Percentiles rank a stretch among this genome's conserved stretches.
phyloP scores from a whole-genome alignment of 2,329 filamentous ascomycete genomes.

The Penicillium sp. region DNA sequence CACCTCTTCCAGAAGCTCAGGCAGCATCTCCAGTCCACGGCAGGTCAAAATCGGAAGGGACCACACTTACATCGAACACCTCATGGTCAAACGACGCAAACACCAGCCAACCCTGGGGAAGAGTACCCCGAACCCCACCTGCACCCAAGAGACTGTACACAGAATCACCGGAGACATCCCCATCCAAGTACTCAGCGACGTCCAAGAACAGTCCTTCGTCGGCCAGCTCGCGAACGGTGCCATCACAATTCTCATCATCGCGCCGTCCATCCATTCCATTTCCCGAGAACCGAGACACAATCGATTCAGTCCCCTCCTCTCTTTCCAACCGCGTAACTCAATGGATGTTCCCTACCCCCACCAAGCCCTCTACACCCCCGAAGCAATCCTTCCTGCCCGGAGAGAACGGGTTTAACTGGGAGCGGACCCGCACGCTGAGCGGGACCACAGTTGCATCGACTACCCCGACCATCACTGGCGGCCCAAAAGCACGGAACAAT shows the following conservation, averaged over 20 bases:
- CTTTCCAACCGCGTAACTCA: constrained; percentile 32
- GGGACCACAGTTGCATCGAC: constrained; percentile 37
- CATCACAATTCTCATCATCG: constrained; percentile 25
- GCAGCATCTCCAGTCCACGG: constrained; percentile 11
- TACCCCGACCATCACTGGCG: constrained; percentile 25
- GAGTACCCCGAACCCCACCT: constrained; percentile 11
- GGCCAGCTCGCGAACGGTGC: constrained; percentile 22
- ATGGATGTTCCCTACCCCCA: constrained; percentile 31
- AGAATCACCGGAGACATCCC: neutral
- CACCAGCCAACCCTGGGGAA: neutral
- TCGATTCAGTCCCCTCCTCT: constrained; percentile 17
- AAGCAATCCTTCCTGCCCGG: constrained; percentile 17
- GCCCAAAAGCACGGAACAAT: constrained; percentile 19
- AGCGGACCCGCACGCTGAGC: constrained; percentile 37
- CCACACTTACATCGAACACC: constrained; percentile 5
- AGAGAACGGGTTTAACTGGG: constrained; percentile 24
- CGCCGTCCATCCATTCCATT: constrained; percentile 24
- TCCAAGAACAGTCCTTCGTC: constrained; percentile 16
- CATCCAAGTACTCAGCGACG: constrained; percentile 6
- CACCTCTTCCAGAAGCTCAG: neutral
- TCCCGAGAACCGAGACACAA: constrained; percentile 16
- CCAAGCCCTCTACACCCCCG: constrained; percentile 11
- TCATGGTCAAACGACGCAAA: constrained; percentile 1
- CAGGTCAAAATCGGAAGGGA: constrained; percentile 16
- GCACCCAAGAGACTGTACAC: neutral